Evolutionary conservation across 1,284 basidiomycete species (phyloP).

Genomic region (Rhizoctonia solani): DNA sequence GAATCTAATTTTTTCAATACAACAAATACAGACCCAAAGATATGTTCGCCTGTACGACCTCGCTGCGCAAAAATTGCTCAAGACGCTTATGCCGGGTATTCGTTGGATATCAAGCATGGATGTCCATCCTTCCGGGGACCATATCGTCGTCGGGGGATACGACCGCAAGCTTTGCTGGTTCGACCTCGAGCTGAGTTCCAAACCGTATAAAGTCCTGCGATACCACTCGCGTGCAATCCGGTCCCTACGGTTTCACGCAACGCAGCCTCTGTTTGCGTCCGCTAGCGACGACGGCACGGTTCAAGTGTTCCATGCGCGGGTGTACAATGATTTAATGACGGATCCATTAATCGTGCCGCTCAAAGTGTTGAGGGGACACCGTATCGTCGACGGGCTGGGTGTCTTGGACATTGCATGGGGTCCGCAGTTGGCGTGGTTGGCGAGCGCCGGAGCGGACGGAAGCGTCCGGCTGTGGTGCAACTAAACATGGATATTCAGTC

Average conservation of each 20-base stretch:
- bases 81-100: constrained; percentile 90
- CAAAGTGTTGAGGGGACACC: constrained; percentile 93
- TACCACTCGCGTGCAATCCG: constrained; percentile 95
- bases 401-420: constrained; percentile 88
- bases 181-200: constrained; percentile 92
- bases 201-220: constrained; percentile 96
- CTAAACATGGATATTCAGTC: constrained; percentile 37
- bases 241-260: constrained; percentile 89
- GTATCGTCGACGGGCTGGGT: constrained; percentile 82
- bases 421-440: constrained; percentile 73
- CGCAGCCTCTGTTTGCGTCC: constrained; percentile 93
- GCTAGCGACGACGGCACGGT: constrained; percentile 96
- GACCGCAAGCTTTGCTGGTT: constrained; percentile 99
- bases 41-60: constrained; percentile 96
- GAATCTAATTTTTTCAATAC: constrained; percentile 34
- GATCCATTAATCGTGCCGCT: constrained; percentile 96
- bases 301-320: constrained; percentile 94
- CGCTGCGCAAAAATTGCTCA: constrained; percentile 88
- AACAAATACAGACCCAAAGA: constrained; percentile 76
- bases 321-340: constrained; percentile 92
- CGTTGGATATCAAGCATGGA: constrained; percentile 98
- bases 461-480: constrained; percentile 79
- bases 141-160: constrained; percentile 96
- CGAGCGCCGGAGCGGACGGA: constrained; percentile 93
- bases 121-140: constrained; percentile 93